phyloP scores from a whole-genome alignment of 495 filamentous ascomycete genomes.

The Glutinoglossum americanum region DNA sequence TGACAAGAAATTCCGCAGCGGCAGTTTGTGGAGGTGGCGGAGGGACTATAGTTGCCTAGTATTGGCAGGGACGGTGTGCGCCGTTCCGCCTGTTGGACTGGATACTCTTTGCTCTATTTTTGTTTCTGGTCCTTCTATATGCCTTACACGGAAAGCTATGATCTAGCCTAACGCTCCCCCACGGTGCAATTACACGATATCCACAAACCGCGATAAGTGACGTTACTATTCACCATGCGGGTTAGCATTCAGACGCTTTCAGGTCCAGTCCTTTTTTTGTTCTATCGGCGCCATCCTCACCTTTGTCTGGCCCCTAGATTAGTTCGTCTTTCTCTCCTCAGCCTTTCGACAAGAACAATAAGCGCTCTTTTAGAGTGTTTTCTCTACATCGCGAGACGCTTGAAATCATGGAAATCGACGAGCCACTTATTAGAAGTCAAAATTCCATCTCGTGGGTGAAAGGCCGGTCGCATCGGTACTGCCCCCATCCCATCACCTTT shows the following conservation, averaged over 20 bases:
- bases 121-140: not conserved
- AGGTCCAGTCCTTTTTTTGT: not conserved
- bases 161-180: not conserved
- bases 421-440: not conserved
- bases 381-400: not conserved
- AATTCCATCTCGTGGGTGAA: not conserved
- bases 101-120: not conserved
- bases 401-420: not conserved
- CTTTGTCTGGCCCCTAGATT: not conserved
- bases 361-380: not conserved
- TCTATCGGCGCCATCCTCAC: not conserved
- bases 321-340: not conserved
- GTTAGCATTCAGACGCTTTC: not conserved
- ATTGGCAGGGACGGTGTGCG: not conserved
- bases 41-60: not conserved
- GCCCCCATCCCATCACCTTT: not conserved
- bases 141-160: not conserved
- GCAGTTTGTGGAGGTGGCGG: not conserved
- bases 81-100: not conserved
- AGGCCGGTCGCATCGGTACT: not conserved
- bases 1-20: not conserved
- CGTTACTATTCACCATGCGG: not conserved
- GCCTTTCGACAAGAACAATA: not conserved
- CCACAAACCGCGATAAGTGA: not conserved
- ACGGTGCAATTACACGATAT: not conserved